Percentiles rank a stretch among this genome's conserved stretches.
phyloP scores from a whole-genome alignment of 2,329 filamentous ascomycete species.

The Paecilomyces variotii region DNA sequence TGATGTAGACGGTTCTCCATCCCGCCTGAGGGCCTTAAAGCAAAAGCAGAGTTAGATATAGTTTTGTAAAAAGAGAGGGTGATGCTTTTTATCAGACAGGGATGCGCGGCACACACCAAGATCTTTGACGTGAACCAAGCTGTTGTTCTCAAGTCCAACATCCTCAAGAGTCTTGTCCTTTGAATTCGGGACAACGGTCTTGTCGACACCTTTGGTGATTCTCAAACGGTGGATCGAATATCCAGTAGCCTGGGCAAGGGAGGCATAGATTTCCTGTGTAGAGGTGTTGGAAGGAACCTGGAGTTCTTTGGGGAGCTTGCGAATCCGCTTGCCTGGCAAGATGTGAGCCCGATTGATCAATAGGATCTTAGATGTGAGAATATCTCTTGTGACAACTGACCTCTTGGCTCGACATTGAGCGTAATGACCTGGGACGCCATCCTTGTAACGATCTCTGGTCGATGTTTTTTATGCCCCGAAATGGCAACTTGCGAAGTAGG shows the following conservation, averaged over 20 bases:
- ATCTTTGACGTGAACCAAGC: slow-evolving; percentile 78
- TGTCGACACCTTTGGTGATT: slow-evolving; percentile 58
- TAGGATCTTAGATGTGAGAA: background rate
- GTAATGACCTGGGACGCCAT: slow-evolving; percentile 32
- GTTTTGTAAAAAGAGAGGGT: background rate
- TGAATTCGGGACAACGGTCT: slow-evolving; percentile 47
- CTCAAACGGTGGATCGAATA: slow-evolving; percentile 53
- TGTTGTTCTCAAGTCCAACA: slow-evolving; percentile 51
- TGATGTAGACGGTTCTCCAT: slow-evolving; percentile 89
- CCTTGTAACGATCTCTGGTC: background rate
- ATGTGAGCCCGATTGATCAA: slow-evolving; percentile 7
- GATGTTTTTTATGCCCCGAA: background rate
- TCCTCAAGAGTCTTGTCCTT: slow-evolving; percentile 45
- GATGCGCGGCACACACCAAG: slow-evolving; percentile 54
- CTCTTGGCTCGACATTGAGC: slow-evolving; percentile 34
- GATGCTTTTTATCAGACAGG: background rate
- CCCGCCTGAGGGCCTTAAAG: slow-evolving; percentile 70
- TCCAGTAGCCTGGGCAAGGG: slow-evolving; percentile 47
- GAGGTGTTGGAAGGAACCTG: slow-evolving; percentile 45
- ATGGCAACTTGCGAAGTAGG: background rate
- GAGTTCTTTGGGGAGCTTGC: slow-evolving; percentile 50
- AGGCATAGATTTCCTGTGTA: slow-evolving; percentile 49
- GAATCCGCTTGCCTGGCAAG: slow-evolving; percentile 52
- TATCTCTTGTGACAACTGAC: slow-evolving; percentile 18
- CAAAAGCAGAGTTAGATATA: background rate